These are phyloP conservation scores for Tremella mesenterica DNA, from an alignment of 768 basidiomycete species.

Conservation along the genomic window DNA sequence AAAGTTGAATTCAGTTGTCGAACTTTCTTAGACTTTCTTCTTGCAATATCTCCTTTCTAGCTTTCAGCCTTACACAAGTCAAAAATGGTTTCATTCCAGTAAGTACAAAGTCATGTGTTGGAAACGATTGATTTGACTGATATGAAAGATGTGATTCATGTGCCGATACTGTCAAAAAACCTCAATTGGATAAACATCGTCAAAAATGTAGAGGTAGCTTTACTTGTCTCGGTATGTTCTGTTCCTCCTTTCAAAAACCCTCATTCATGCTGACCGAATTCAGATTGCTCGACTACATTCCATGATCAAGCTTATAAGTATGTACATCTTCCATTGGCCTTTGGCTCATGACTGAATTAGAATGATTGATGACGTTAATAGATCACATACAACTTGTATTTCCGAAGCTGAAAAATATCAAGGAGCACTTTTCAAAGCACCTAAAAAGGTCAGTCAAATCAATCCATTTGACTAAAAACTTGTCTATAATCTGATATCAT, in stretches of 20 bases:
- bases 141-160: slow-evolving; percentile 67
- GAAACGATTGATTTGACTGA: neutral
- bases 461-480: neutral
- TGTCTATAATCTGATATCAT: neutral
- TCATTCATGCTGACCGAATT: slow-evolving; percentile 29
- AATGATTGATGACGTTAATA: slow-evolving; percentile 12
- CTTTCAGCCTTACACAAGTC: too few species aligned
- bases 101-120: slow-evolving; percentile 34
- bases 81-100: slow-evolving; percentile 68
- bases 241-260: neutral
- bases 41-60: too few species aligned
- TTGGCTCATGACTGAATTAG: neutral
- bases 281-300: slow-evolving; percentile 79
- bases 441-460: slow-evolving; percentile 49
- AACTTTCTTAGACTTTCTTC: too few species aligned
- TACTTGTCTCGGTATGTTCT: slow-evolving; percentile 39
- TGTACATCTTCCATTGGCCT: slow-evolving; percentile 10
- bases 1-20: slow-evolving; percentile 1
- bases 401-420: slow-evolving; percentile 91
- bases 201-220: slow-evolving; percentile 39
- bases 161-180: slow-evolving; percentile 82
- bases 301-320: slow-evolving; percentile 67
- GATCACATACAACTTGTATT: slow-evolving; percentile 64
- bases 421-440: slow-evolving; percentile 71
- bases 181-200: slow-evolving; percentile 74